Evolutionary conservation across 495 filamentous ascomycete genomes (phyloP).

Genomic region (Tricharina praecox): DNA sequence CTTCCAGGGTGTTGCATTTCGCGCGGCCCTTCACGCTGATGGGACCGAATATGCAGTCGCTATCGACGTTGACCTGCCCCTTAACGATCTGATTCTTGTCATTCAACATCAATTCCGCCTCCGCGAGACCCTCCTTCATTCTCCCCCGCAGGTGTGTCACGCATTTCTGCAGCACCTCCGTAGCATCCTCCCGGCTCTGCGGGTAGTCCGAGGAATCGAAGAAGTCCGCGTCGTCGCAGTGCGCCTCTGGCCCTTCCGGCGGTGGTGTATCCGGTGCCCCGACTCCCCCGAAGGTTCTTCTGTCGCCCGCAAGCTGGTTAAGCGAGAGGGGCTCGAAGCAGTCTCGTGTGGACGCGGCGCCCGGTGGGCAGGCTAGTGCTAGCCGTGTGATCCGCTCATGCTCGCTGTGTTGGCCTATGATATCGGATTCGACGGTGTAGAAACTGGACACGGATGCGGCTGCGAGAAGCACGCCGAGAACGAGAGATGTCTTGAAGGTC

Average conservation of each 20-base stretch:
- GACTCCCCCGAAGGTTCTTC: background rate
- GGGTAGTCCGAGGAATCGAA: background rate
- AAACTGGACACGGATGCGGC: background rate
- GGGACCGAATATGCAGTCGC: background rate
- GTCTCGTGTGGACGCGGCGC: background rate
- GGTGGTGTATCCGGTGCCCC: slow-evolving; percentile 4
- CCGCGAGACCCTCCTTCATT: background rate
- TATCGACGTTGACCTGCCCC: background rate
- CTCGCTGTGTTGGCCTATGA: background rate
- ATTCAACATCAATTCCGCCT: background rate
- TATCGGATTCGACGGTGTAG: background rate
- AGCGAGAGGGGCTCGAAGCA: background rate
- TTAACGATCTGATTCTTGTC: background rate
- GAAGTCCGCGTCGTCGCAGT: slow-evolving; percentile 3
- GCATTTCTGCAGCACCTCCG: background rate
- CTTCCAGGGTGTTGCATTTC: background rate
- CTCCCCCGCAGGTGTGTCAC: background rate
- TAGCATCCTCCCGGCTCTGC: background rate
- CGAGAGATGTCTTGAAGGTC: background rate
- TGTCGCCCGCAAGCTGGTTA: background rate
- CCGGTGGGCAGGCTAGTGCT: background rate
- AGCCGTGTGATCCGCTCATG: background rate
- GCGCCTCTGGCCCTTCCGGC: background rate
- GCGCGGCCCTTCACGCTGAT: background rate
- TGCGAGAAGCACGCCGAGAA: background rate